Evolutionary conservation across 129 eudicot species (phyloP).

Genomic region (Dittrichia graveolens): DNA sequence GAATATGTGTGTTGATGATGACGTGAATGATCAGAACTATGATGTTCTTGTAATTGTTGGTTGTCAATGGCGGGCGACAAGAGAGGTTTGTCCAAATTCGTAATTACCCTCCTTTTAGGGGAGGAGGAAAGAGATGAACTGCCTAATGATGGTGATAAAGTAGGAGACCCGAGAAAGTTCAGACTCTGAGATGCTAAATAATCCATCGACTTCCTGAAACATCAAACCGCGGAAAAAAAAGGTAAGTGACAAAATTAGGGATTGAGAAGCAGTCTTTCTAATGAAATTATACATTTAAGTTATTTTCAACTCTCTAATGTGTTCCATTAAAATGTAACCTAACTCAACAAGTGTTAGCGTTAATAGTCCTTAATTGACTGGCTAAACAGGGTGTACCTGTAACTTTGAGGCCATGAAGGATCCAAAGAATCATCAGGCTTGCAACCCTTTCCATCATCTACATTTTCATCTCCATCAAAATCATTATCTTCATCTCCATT

Average conservation of each 20-base stretch:
- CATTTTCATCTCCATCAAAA: slow-evolving; percentile 46
- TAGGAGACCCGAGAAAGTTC: slow-evolving; percentile 31
- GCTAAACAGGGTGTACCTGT: slow-evolving; percentile 19
- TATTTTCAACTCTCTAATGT: neutral
- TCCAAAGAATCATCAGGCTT: slow-evolving; percentile 24
- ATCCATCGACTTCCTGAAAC: slow-evolving; percentile 37
- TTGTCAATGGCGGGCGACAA: slow-evolving; percentile 39
- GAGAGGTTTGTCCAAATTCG: slow-evolving; percentile 60
- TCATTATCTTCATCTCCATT: slow-evolving; percentile 41
- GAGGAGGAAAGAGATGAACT: slow-evolving; percentile 29
- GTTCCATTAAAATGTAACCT: neutral
- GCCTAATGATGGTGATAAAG: neutral
- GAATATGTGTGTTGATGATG: slow-evolving; percentile 55
- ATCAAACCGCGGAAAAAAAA: neutral
- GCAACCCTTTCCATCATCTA: slow-evolving; percentile 39
- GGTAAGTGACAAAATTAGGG: neutral
- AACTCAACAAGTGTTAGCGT: neutral
- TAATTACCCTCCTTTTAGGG: slow-evolving; percentile 52
- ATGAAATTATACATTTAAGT: neutral
- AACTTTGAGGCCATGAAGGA: slow-evolving; percentile 37
- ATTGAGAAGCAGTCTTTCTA: neutral
- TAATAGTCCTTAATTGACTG: neutral
- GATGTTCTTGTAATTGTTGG: slow-evolving; percentile 46
- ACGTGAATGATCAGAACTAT: slow-evolving; percentile 51
- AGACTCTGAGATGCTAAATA: slow-evolving; percentile 31